Evolutionary conservation across 257 asterid species (phyloP).

Genomic region (Nicotiana tabacum): DNA sequence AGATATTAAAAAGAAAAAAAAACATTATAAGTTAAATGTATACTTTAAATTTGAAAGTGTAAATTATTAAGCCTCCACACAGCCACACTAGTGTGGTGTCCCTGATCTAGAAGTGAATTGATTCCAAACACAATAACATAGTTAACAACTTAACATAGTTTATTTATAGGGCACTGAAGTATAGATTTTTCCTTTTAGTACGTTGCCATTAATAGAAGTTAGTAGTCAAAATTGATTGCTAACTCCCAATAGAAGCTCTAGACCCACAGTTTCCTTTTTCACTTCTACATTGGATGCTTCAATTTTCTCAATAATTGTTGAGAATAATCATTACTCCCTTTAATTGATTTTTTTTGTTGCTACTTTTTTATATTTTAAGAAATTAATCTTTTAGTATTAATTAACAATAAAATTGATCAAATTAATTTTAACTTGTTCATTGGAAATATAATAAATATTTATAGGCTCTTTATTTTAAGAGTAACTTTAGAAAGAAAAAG

Average conservation of each 20-base stretch:
- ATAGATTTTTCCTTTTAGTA: neutral
- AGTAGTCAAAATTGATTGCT: neutral
- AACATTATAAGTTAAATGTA: neutral
- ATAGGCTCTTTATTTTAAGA: no score
- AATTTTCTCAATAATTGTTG: neutral
- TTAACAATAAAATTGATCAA: no score
- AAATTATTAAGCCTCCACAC: neutral
- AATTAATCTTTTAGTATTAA: no score
- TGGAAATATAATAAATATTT: no score
- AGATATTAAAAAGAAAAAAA: no score
- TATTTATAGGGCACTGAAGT: neutral
- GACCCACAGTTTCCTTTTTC: neutral
- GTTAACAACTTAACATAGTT: neutral
- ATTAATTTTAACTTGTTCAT: no score
- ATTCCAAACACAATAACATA: neutral
- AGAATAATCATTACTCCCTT: conserved; percentile 12
- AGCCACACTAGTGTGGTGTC: neutral
- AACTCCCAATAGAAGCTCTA: neutral
- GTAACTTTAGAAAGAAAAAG: no score
- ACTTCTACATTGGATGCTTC: conserved; percentile 14
- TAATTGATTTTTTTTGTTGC: no score
- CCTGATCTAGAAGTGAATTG: neutral
- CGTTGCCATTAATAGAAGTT: neutral
- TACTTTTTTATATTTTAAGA: no score
- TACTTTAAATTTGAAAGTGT: neutral